Evolutionary conservation across 495 filamentous ascomycete species (phyloP).

Genomic region (Glutinoglossum americanum): DNA sequence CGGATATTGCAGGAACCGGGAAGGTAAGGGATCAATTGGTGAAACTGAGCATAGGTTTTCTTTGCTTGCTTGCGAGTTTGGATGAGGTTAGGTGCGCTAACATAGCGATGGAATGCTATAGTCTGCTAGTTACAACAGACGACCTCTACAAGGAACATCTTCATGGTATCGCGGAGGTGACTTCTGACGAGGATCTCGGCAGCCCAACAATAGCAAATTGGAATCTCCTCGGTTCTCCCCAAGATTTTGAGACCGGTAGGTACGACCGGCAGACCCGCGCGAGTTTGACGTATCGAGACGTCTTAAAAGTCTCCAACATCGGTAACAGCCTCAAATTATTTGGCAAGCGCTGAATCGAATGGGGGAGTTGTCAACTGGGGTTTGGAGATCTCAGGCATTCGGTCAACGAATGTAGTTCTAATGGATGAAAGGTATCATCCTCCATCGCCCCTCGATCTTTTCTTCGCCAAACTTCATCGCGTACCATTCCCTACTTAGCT

Average conservation of each 20-base stretch:
- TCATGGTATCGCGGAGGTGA: constrained; percentile 24
- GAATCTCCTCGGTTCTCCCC: constrained; percentile 43
- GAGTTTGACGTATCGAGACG: constrained; percentile 87
- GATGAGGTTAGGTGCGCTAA: neutral
- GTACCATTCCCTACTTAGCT: constrained; percentile 64
- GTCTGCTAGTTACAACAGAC: constrained; percentile 50
- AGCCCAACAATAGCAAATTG: constrained; percentile 59
- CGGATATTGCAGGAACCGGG: constrained; percentile 74
- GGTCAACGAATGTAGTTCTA: constrained; percentile 13
- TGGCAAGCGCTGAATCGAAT: constrained; percentile 18
- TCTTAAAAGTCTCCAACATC: constrained; percentile 62
- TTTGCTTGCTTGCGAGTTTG: neutral
- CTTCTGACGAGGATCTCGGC: constrained; percentile 15
- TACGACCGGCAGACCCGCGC: constrained; percentile 44
- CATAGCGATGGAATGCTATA: neutral
- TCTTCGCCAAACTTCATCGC: constrained; percentile 50
- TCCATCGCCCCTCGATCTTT: constrained; percentile 44
- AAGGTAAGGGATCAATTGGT: constrained; percentile 16
- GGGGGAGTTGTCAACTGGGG: neutral
- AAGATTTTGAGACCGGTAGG: constrained; percentile 31
- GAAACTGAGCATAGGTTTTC: neutral
- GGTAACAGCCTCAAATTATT: constrained; percentile 43
- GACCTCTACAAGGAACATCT: constrained; percentile 49
- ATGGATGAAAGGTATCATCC: constrained; percentile 65
- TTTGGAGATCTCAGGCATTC: neutral